Evolutionary conservation across 768 basidiomycete genomes (phyloP), one percentile per base, ranked within the genome.

Genomic region (Lentinula sp.): DNA sequence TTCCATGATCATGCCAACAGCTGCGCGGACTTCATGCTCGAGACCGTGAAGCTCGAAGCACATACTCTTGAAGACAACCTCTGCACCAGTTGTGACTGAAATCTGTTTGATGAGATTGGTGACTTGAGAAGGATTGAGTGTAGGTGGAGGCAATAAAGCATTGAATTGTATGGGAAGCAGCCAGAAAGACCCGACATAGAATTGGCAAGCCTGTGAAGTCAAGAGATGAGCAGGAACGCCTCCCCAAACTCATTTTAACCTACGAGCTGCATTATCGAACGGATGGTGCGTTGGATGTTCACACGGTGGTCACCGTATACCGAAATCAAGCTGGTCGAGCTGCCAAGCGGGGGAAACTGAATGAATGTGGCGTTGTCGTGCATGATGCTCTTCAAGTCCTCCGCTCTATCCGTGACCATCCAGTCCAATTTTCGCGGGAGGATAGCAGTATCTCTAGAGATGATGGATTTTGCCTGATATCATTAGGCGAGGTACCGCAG

Each of bases 171-270:
- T 82, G 28, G 95, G 95, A 37, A 98, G 80, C 31, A 98, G 85
- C 95, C 95, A 98, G 76, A 96, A 92, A 8, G 93, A 95, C n/a
- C 93, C 95, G 39, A 95, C 87, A 70, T 97, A 97, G 74, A 91
- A 93, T 77, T 94, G 90, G 69, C 94, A 95, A 56, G 94, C 89
- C 95, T 98, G 60, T 9, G 23, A 43, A 46, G 32, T 42, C 18
- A 21, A 21, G 11, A 28, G 21, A 31, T 32, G 46, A 48, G 46
- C 46, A 42, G 32, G 55, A 56, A 45, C 8, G 34, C 39, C 3
- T 21, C 34, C 8, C 28, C 0, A 5, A 21, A 34, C 5, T 21
- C 6, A 54, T 49, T 23, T 28, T 37, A 13, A 81, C 93, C 70
- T 66, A 97, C 95, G 69, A 98, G 82, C 69, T 88, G 86, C 95